Evolutionary conservation across 2,329 filamentous ascomycete genomes (phyloP).

Genomic region (Aspergillus candidus): DNA sequence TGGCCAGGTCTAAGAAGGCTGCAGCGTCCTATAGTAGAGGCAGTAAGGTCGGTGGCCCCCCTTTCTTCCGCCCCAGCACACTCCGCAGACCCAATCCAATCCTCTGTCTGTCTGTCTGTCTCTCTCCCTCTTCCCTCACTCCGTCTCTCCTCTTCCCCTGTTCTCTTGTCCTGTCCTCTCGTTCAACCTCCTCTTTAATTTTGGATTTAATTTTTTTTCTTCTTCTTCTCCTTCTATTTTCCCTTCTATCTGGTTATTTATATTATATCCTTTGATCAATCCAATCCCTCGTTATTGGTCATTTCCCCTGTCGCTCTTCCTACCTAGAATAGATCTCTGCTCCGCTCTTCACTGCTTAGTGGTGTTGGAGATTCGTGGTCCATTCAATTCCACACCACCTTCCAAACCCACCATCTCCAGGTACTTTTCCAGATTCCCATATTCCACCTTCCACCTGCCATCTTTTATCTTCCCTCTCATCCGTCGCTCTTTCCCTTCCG

Average conservation of each 20-base stretch:
- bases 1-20: too few species aligned
- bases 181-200: background rate
- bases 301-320: background rate
- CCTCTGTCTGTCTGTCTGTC: conserved; percentile 14
- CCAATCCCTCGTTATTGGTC: too few species aligned
- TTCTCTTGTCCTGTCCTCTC: background rate
- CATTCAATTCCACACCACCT: conserved; percentile 2
- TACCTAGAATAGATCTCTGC: background rate
- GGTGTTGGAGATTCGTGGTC: too few species aligned
- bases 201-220: conserved; percentile 6
- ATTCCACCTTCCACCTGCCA: conserved; percentile 3
- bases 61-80: background rate
- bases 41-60: background rate
- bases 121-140: conserved; percentile 13
- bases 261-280: too few species aligned
- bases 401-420: background rate
- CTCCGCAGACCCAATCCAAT: too few species aligned
- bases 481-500: background rate
- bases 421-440: background rate
- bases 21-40: too few species aligned
- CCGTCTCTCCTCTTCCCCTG: conserved; percentile 11
- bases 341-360: too few species aligned
- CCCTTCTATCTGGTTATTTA: background rate
- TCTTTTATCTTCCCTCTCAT: conserved; percentile 1
- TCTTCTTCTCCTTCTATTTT: conserved; percentile 5